These are phyloP conservation scores for Wickerhamiella spandovensis DNA, from an alignment of 805 yeast species.

Conservation along the genomic window DNA sequence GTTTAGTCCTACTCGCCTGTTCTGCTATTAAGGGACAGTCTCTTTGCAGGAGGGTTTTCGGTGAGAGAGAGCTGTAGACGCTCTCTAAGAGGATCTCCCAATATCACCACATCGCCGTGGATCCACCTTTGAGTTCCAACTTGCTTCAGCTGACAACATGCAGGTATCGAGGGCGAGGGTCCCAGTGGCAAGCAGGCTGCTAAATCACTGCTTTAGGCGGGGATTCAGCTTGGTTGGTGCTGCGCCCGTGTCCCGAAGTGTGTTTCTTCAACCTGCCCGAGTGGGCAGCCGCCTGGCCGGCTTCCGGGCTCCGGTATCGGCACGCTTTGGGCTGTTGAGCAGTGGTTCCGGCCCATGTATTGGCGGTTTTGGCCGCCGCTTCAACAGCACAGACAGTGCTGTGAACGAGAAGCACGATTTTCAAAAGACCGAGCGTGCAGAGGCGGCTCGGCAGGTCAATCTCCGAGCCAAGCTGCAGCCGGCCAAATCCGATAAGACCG, in stretches of 20 bases:
- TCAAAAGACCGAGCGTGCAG: background rate
- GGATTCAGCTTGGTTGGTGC: background rate
- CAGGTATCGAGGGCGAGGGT: background rate
- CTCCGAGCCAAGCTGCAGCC: constrained; percentile 21
- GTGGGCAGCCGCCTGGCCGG: background rate
- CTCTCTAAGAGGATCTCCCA: no score
- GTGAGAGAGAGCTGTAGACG: no score
- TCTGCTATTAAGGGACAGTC: no score
- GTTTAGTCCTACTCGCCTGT: no score
- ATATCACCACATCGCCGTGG: no score
- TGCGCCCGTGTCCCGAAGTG: background rate
- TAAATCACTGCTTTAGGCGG: background rate
- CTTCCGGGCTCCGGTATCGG: background rate
- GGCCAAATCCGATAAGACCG: constrained; percentile 7
- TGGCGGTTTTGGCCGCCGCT: background rate
- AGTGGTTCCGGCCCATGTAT: background rate
- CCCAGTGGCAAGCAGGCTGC: background rate
- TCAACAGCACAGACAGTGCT: background rate
- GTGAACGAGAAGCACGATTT: background rate
- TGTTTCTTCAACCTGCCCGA: background rate
- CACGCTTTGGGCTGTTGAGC: background rate
- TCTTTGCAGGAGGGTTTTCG: no score
- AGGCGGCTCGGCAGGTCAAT: constrained; percentile 21
- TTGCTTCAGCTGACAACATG: background rate
- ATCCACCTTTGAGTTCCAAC: no score